Base-by-base conservation (phyloP, 208 protist species). In the Trypanosoma grayi region DNA sequence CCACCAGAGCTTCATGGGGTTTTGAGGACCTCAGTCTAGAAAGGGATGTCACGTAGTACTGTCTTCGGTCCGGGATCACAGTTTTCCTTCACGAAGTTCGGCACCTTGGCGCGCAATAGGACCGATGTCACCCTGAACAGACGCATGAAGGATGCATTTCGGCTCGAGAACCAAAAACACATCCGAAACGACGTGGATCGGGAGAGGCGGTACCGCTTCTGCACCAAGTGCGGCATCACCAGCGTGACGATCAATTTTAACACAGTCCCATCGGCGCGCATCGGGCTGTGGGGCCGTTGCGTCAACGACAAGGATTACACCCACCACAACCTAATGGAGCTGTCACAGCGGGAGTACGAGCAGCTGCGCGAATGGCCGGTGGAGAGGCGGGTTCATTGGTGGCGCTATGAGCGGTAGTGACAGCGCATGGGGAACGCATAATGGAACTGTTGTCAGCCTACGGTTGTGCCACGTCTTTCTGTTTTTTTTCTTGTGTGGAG, bases 21-120 rank as follows among this genome's bases (percentile, higher is more conserved):
- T n/a, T n/a, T n/a, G n/a, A n/a, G n/a, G n/a, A n/a, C n/a, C n/a
- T n/a, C n/a, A n/a, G n/a, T n/a, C n/a, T n/a, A n/a, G n/a, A n/a
- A 41, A 30, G 13, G n/a, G 13, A 95, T 95, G 89, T 95, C 89
- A 18, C 80, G 89, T 25, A 71, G 77, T 7, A 81, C 65, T 46
- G 81, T 87, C 4, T 93, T 95, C 59, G 89, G 89, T 0, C 81
- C 89, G 4, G 76, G 80, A 54, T 92, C 89, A 14, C 70, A 87
- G 30, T 87, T 85, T 59, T 93, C 85, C 30, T 91, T 93, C 62
- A 95, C 89, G 33, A 90, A 90, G 54, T 92, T 93, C 53, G 89
- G 89, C 30, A 41, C 80, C 0, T 63, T 92, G 10, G 79, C 84
- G 36, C 80, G 84, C 30, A 22, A 16, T 37, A 18, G 47, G 16